phyloP scores from a whole-genome alignment of 805 yeast species.

The Pichia kluyveri region DNA sequence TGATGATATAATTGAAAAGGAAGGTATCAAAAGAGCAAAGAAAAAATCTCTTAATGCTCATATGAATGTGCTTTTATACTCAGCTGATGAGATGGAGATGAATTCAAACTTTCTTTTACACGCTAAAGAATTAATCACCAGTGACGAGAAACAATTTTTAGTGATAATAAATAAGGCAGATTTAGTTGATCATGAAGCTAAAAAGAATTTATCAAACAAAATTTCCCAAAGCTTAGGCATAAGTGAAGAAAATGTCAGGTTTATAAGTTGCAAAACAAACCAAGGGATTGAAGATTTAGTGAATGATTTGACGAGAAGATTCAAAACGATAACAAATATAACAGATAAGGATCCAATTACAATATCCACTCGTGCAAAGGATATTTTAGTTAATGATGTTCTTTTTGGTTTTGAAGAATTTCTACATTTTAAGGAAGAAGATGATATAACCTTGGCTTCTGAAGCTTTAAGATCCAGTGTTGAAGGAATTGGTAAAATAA shows the following conservation, averaged over 20 bases:
- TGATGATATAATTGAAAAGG: conserved; percentile 36
- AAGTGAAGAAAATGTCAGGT: conserved; percentile 16
- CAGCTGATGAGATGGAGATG: conserved; percentile 28
- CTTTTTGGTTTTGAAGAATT: conserved; percentile 67
- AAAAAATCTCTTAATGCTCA: conserved; percentile 53
- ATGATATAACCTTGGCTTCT: conserved; percentile 72
- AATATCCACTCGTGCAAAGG: conserved; percentile 68
- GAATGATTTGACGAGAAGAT: conserved; percentile 31
- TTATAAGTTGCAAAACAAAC: conserved; percentile 52
- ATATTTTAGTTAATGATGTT: conserved; percentile 67
- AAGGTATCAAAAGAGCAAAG: conserved; percentile 78
- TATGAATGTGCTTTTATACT: conserved; percentile 55
- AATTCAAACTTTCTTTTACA: conserved; percentile 33
- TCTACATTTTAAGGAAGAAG: conserved; percentile 34
- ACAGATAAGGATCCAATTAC: conserved; percentile 56
- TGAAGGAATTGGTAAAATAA: conserved; percentile 85
- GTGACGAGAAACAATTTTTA: conserved; percentile 19
- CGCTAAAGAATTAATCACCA: conserved; percentile 21
- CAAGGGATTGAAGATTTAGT: conserved; percentile 47
- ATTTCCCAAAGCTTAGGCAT: conserved; percentile 21
- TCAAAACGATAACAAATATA: conserved; percentile 40
- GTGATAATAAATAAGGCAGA: conserved; percentile 57
- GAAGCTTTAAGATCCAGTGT: conserved; percentile 68
- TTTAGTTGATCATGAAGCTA: conserved; percentile 20
- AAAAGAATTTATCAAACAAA: conserved; percentile 14